Conservation (phyloP, 805 yeast genomes). For the Zygosaccharomyces lentus region DNA sequence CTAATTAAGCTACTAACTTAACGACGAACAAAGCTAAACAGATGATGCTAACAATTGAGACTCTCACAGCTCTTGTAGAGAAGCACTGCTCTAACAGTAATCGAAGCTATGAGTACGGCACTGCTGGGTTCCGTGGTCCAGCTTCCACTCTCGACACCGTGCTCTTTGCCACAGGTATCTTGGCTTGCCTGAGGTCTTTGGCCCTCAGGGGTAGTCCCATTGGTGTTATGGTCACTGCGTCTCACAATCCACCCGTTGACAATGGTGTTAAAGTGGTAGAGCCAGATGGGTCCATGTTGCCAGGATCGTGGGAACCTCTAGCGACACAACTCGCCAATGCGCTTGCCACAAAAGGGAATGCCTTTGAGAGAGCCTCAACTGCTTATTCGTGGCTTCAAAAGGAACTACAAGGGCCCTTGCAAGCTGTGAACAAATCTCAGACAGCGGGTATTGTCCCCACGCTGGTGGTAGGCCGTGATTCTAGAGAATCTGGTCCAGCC, state of each 20-base stretch:
- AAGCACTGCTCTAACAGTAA: constrained; percentile 41
- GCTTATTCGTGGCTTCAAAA: not conserved
- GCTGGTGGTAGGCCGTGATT: constrained; percentile 77
- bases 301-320: constrained; percentile 72
- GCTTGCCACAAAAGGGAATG: constrained; percentile 36
- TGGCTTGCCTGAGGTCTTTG: constrained; percentile 81
- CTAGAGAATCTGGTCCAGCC: constrained; percentile 74
- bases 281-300: constrained; percentile 88
- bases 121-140: constrained; percentile 90
- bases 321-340: constrained; percentile 78
- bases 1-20: not conserved
- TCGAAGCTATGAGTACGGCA: constrained; percentile 67
- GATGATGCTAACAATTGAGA: not conserved
- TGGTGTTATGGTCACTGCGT: constrained; percentile 97
- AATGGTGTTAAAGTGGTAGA: constrained; percentile 94
- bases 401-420: constrained; percentile 6
- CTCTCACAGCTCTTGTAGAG: constrained; percentile 14
- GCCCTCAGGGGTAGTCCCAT: constrained; percentile 60
- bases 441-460: constrained; percentile 31
- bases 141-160: constrained; percentile 72
- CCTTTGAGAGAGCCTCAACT: constrained; percentile 5
- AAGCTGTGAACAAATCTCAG: constrained; percentile 1
- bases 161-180: constrained; percentile 74
- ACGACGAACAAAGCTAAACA: not conserved
- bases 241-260: constrained; percentile 89